Evolutionary conservation across 1,284 basidiomycete genomes (phyloP), one percentile per base, ranked within the genome.

Genomic region (Xerocomus nothofagi): DNA sequence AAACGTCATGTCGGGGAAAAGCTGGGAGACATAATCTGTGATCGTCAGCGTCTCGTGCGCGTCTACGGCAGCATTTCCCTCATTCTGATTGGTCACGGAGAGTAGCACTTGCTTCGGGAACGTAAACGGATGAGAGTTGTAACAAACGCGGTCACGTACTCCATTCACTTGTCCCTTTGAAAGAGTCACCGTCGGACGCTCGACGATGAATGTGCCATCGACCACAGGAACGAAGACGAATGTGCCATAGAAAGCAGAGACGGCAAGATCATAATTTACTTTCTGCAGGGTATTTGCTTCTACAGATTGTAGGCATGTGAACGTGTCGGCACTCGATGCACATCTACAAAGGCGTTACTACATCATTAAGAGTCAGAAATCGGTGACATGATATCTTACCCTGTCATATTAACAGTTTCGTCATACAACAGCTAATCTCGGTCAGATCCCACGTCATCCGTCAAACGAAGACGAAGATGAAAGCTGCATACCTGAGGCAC

Each of bases 141-240:
- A 23, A 15, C 3, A 1, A 7, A 26, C 3, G 6, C 10, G 0
- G 3, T 14, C 23, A 54, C 49, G 3, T 23, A 57, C 60, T 23
- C 47, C 57, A 6, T 56, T 50, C n/a, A 54, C 20, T 11, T 26
- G 24, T 43, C 66, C 63, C 30, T 49, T 52, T 8, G 53, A 17
- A 15, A 72, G 54, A 1, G 63, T 61, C 34, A 55, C 45, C 5
- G 56, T 59, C 3, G 70, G 69, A 14, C 61, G 54, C 50, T 72
- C 68, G 8, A 60, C 42, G 30, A 71, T 69, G 45, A 70, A 67
- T 4, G 55, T 57, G 0, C 66, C 70, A 41, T 72, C 70, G 11
- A 72, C 59, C 12, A 71, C 69, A 0, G 70, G 70, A 29, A 64
- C 56, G 18, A 66, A 62, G 6, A 44, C 37, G 29, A 38, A 65